Evolutionary conservation across 139 green algal genomes (phyloP).

Genomic region (Pleodorina starrii): DNA sequence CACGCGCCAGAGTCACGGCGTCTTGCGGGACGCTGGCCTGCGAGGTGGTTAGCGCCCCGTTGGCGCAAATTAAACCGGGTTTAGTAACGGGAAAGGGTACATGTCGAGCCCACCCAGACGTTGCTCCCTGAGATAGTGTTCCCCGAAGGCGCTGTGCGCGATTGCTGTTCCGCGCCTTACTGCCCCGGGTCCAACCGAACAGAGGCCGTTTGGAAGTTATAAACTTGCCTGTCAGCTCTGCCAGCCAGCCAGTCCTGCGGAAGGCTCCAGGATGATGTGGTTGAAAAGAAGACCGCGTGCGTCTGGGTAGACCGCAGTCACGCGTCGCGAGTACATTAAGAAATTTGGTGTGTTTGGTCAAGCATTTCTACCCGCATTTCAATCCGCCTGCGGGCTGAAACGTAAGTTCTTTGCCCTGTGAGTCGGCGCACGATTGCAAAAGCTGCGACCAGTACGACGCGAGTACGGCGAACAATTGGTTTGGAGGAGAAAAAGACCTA

Average conservation of each 20-base stretch:
- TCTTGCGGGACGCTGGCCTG: neutral
- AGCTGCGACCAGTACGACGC: too few species aligned
- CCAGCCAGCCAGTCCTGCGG: neutral
- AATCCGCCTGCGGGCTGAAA: neutral
- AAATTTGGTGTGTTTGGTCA: slow-evolving; percentile 1
- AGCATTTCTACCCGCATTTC: neutral
- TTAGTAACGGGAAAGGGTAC: neutral
- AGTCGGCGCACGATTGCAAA: neutral
- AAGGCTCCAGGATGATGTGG: neutral
- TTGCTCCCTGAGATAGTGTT: neutral
- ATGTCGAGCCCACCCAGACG: neutral
- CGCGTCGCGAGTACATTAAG: neutral
- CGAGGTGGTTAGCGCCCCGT: neutral
- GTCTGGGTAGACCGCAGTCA: neutral
- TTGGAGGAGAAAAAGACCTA: too few species aligned
- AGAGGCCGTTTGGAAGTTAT: slow-evolving; percentile 3
- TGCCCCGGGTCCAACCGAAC: slow-evolving; percentile 11
- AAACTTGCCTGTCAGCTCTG: slow-evolving; percentile 11
- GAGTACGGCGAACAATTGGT: too few species aligned
- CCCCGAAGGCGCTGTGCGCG: neutral
- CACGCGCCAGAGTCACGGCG: neutral
- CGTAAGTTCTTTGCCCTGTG: neutral
- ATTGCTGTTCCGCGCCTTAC: slow-evolving; percentile 32
- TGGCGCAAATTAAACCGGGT: neutral
- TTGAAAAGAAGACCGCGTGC: neutral